Conservation (phyloP, 768 basidiomycete species). For the Neoboletus brunneissimus region DNA sequence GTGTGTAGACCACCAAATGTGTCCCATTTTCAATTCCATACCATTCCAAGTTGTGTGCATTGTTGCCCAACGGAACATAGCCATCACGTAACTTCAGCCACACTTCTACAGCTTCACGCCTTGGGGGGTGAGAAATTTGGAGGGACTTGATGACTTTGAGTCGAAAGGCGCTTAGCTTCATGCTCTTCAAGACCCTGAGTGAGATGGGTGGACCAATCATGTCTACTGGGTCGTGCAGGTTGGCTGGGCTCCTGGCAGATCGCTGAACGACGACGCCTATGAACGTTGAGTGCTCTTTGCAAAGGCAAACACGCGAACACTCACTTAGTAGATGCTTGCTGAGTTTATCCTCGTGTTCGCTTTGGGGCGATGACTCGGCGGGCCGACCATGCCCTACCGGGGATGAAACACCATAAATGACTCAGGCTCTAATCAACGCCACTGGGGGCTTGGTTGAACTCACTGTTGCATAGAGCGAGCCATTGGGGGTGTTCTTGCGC, state of each 20-base stretch:
- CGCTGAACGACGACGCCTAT: slow-evolving; percentile 33
- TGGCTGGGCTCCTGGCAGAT: slow-evolving; percentile 19
- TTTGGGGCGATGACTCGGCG: slow-evolving; percentile 32
- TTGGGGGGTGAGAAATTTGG: slow-evolving; percentile 26
- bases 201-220: slow-evolving; percentile 21
- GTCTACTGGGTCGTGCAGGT: slow-evolving; percentile 17
- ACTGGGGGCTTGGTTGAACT: not conserved
- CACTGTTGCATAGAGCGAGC: slow-evolving; percentile 61
- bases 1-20: slow-evolving; percentile 32
- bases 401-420: not conserved
- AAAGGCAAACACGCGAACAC: slow-evolving; percentile 10
- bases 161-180: slow-evolving; percentile 63
- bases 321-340: slow-evolving; percentile 60
- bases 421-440: not conserved
- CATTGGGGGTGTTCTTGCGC: slow-evolving; percentile 60
- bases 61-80: slow-evolving; percentile 48
- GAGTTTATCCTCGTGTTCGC: slow-evolving; percentile 47
- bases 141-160: slow-evolving; percentile 58
- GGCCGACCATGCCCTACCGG: slow-evolving; percentile 58
- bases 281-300: slow-evolving; percentile 7
- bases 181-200: slow-evolving; percentile 63
- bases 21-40: slow-evolving; percentile 63
- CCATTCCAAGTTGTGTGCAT: slow-evolving; percentile 61
- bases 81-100: slow-evolving; percentile 59
- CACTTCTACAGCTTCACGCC: slow-evolving; percentile 38